Percentiles rank a stretch among this genome's conserved stretches.
phyloP scores from a whole-genome alignment of 108 stramenopile species.

The Craspedostauros australis region DNA sequence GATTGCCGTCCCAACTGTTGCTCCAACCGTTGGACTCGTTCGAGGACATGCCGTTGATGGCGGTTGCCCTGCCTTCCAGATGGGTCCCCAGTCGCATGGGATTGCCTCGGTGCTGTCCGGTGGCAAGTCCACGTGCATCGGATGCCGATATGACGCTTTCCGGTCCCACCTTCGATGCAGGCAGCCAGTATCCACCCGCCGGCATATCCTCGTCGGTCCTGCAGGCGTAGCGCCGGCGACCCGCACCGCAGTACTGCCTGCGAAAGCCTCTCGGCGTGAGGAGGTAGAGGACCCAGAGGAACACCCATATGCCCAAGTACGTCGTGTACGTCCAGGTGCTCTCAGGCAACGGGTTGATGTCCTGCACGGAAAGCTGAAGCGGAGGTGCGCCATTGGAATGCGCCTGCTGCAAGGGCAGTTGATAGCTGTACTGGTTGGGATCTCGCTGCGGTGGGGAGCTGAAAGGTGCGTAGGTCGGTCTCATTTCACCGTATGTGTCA shows the following conservation, averaged over 20 bases:
- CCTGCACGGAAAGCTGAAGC: conserved; percentile 5
- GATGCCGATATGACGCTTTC: neutral
- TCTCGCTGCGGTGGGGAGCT: no score
- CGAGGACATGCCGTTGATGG: neutral
- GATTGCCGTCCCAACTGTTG: neutral
- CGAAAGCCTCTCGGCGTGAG: conserved; percentile 37
- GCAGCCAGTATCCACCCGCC: conserved; percentile 29
- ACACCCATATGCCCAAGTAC: conserved; percentile 8
- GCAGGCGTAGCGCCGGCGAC: conserved; percentile 31
- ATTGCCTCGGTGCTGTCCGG: no score
- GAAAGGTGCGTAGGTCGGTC: no score
- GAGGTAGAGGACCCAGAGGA: conserved; percentile 29
- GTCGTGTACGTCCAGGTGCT: conserved; percentile 18
- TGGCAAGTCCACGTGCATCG: no score
- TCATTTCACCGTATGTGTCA: no score
- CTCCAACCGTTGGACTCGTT: neutral
- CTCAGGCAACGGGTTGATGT: conserved; percentile 9
- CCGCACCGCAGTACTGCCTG: conserved; percentile 27
- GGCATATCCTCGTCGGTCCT: conserved; percentile 21
- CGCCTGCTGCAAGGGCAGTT: no score
- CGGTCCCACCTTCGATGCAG: conserved; percentile 2
- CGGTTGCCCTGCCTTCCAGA: neutral
- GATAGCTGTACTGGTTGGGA: no score
- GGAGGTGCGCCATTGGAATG: no score
- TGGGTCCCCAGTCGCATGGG: no score